Base-by-base conservation (phyloP, 495 filamentous ascomycete species). In the Aspergillus ellipticus region DNA sequence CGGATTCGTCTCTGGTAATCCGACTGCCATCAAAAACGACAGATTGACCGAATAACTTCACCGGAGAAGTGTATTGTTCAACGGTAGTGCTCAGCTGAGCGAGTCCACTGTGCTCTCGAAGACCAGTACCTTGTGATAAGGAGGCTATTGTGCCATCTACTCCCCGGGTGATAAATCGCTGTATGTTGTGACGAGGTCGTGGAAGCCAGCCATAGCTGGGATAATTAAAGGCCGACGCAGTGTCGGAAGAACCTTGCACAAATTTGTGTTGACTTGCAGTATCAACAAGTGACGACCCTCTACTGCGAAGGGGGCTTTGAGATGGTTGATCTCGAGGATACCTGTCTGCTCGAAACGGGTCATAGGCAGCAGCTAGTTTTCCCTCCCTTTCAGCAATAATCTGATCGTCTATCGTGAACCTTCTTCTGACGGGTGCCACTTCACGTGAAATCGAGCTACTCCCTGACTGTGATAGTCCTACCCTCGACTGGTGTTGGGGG, bases 21-120 rank as follows among this genome's bases (percentile, higher is more conserved):
- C 8, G 42, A 21, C 21, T 16, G 11, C 21, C 17, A 24, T 45
- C 42, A 13, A 45, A 6, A 16, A 9, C 13, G 17, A 20, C 41
- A 33, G 57, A 22, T 37, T 63, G 65, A 10, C 60, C 65, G n/a
- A 59, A 68, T 33, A 65, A 37, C 29, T 56, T 58, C 21, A 58
- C 41, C 9, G 58, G 24, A 53, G 55, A 47, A 5, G 42, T 42
- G 9, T 37, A 16, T 8, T 49, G 17, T 49, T 15, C 10, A 3
- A 21, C n/a, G 22, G 11, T 49, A n/a, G 15, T 39, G 11, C 31
- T 33, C 21, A 37, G 26, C 17, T 51, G 22, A 1, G 49, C 4
- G 29, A 21, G 8, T 2, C 26, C 15, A 22, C 17, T 8, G 1
- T 20, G 8, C 39, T 22, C 26, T 13, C 19, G 49, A 39, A 13